A percentile compares a stretch with the other conserved stretches of the same genome.
phyloP scores from a whole-genome alignment of 345 rosid species.

The Corchorus capsularis region DNA sequence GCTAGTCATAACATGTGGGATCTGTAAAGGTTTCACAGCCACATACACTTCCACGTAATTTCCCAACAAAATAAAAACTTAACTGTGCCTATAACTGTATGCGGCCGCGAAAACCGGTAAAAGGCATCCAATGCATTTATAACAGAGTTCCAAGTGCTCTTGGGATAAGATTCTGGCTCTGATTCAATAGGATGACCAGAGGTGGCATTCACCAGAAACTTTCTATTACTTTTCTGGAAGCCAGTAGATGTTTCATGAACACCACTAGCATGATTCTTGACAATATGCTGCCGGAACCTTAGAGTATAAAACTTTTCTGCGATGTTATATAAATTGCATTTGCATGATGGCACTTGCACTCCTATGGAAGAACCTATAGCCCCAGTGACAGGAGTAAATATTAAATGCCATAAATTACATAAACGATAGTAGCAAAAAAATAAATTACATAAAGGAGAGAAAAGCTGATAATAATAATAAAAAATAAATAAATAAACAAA shows the following conservation, averaged over 20 bases:
- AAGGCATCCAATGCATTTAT: constrained; percentile 64
- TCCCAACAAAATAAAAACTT: constrained; percentile 40
- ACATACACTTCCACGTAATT: not conserved
- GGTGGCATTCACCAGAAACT: constrained; percentile 53
- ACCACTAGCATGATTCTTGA: constrained; percentile 32
- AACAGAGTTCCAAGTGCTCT: constrained; percentile 35
- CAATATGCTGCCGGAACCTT: constrained; percentile 33
- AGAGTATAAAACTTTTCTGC: constrained; percentile 13
- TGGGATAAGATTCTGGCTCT: constrained; percentile 48
- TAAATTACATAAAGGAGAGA: not conserved
- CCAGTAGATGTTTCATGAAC: constrained; percentile 23
- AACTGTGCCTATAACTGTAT: constrained; percentile 96
- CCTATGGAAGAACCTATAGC: constrained; percentile 34
- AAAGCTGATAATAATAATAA: not conserved
- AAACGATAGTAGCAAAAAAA: too few species aligned
- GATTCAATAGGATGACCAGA: constrained; percentile 59
- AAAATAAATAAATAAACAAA: too few species aligned
- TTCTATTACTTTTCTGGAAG: constrained; percentile 29
- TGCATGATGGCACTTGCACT: constrained; percentile 36
- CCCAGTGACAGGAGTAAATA: not conserved
- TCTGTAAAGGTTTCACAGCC: constrained; percentile 2
- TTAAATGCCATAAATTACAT: not conserved
- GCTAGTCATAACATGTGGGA: not conserved
- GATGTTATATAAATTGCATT: constrained; percentile 37
- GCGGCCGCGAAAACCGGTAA: constrained; percentile 93